Conservation (phyloP, 176 grass and related monocot genomes). For the Paspalum vaginatum region DNA sequence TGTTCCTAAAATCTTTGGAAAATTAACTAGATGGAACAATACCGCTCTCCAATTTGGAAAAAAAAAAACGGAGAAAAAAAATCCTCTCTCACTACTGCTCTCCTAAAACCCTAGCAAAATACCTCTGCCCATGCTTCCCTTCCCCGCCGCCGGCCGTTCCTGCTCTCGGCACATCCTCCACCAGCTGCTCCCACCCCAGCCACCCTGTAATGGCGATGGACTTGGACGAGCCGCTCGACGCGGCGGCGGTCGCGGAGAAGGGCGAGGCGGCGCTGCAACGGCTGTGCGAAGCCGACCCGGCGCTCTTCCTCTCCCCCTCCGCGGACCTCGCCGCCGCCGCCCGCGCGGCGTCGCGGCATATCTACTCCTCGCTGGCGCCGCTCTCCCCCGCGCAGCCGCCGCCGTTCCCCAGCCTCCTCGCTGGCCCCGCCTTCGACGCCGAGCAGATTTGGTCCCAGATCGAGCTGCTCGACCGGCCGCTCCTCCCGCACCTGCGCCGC, state of each 20-base stretch:
- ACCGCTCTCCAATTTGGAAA: too few species aligned
- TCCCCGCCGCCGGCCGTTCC: too few species aligned
- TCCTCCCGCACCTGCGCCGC: slow-evolving; percentile 64
- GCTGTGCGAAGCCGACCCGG: slow-evolving; percentile 55
- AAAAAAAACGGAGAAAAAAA: too few species aligned
- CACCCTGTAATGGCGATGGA: slow-evolving; percentile 30
- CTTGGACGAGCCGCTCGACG: slow-evolving; percentile 18
- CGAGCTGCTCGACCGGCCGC: slow-evolving; percentile 66
- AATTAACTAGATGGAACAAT: too few species aligned
- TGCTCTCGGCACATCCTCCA: too few species aligned
- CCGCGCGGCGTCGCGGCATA: slow-evolving; percentile 55
- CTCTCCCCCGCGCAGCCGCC: slow-evolving; percentile 53
- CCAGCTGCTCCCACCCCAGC: too few species aligned
- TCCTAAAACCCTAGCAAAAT: too few species aligned
- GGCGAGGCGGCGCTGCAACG: slow-evolving; percentile 55
- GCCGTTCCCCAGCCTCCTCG: slow-evolving; percentile 52
- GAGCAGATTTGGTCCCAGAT: slow-evolving; percentile 96
- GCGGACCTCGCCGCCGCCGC: slow-evolving; percentile 57
- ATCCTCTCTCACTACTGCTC: too few species aligned
- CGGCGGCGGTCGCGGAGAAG: not conserved
- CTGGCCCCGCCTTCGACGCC: slow-evolving; percentile 64
- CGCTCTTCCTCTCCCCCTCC: slow-evolving; percentile 65
- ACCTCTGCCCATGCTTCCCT: too few species aligned
- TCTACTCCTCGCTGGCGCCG: slow-evolving; percentile 62
- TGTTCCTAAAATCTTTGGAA: too few species aligned